Percentiles rank a stretch among this genome's conserved stretches.
Conservation (phyloP, 2,329 filamentous ascomycete genomes). For the Aspergillus ochraceus region DNA sequence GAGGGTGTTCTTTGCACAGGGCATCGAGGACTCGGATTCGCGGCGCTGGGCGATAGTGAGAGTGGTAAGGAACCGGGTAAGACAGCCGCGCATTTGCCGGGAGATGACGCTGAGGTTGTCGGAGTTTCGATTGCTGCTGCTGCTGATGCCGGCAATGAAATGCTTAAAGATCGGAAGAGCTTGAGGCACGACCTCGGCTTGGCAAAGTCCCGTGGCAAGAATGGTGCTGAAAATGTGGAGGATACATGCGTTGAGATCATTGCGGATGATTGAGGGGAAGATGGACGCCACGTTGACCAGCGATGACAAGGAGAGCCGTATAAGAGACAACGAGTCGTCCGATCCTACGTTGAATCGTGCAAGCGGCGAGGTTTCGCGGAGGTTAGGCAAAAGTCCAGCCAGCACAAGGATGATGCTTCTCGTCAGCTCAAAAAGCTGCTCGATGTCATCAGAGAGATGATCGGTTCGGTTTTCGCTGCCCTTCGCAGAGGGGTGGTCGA, state of each 20-base stretch:
- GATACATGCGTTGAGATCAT: conserved; percentile 93
- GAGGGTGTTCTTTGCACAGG: conserved; percentile 90
- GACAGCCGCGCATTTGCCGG: conserved; percentile 76
- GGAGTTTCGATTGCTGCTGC: conserved; percentile 22
- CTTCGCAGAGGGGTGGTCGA: conserved; percentile 86
- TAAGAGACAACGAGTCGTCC: conserved; percentile 80
- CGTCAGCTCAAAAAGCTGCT: conserved; percentile 95
- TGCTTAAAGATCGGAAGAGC: conserved; percentile 87
- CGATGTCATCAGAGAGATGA: conserved; percentile 91
- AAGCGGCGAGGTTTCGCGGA: conserved; percentile 54
- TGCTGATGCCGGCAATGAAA: conserved; percentile 75
- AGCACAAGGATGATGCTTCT: conserved; percentile 93
- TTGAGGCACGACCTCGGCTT: conserved; percentile 84
- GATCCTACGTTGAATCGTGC: conserved; percentile 72
- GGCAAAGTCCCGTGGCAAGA: conserved; percentile 81
- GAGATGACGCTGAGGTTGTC: conserved; percentile 51
- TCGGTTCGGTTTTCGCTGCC: conserved; percentile 66
- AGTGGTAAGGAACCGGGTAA: conserved; percentile 80
- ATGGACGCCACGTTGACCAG: conserved; percentile 93
- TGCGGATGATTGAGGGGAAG: conserved; percentile 94
- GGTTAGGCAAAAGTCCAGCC: conserved; percentile 79
- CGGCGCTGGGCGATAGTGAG: conserved; percentile 50
- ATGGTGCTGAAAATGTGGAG: conserved; percentile 96
- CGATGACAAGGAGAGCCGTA: conserved; percentile 78
- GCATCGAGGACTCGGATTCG: conserved; percentile 69